phyloP scores from a whole-genome alignment of 169 alveolate species.

The Plasmodium chabaudi region DNA sequence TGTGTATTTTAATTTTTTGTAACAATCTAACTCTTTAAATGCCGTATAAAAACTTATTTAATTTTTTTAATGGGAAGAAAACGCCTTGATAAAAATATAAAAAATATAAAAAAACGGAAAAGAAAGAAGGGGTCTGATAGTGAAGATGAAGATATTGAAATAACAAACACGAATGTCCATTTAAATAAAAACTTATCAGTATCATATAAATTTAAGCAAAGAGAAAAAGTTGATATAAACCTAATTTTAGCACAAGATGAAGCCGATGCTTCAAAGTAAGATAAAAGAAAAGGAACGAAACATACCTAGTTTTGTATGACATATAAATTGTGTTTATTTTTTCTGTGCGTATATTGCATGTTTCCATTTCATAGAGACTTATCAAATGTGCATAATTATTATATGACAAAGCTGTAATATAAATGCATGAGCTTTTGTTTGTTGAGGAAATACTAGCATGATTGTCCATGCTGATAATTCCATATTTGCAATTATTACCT shows the following conservation, averaged over 20 bases:
- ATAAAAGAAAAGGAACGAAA: not conserved
- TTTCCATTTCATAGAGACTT: no score
- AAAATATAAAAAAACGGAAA: constrained; percentile 50
- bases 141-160: constrained; percentile 70
- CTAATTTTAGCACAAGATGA: constrained; percentile 85
- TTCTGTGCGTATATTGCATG: no score
- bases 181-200: constrained; percentile 52
- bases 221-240: constrained; percentile 82
- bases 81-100: constrained; percentile 46
- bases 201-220: constrained; percentile 72
- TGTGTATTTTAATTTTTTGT: no score
- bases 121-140: constrained; percentile 69
- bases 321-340: not conserved
- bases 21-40: no score
- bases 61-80: constrained; percentile 65
- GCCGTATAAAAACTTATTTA: not conserved
- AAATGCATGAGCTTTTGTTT: no score
- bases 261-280: constrained; percentile 84
- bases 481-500: not conserved
- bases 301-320: constrained; percentile 1
- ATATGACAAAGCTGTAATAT: no score
- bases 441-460: no score
- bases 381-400: no score
- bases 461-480: no score
- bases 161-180: constrained; percentile 27